phyloP scores from a whole-genome alignment of 352 stramenopile species.

The Phytophthora aleatoria region DNA sequence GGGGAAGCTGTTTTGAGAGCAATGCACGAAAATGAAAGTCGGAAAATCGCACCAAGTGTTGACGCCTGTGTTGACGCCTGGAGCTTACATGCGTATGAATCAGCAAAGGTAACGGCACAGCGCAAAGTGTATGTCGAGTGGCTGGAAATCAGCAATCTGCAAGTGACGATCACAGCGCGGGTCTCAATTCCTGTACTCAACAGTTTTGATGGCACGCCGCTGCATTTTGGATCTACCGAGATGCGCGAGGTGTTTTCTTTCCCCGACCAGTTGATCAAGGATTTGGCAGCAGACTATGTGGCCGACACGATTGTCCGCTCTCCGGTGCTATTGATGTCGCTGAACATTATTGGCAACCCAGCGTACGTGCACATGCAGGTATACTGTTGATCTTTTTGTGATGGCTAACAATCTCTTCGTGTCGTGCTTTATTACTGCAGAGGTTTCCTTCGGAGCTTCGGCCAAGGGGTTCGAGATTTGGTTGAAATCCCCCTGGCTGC shows the following conservation, averaged over 20 bases:
- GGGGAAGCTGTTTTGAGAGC: slow-evolving; percentile 14
- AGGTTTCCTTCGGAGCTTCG: slow-evolving; percentile 77
- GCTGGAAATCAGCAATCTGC: slow-evolving; percentile 57
- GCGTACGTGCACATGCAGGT: slow-evolving; percentile 53
- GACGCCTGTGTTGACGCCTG: slow-evolving; percentile 25
- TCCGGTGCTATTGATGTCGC: slow-evolving; percentile 80
- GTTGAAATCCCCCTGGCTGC: slow-evolving; percentile 78
- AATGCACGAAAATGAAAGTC: neutral
- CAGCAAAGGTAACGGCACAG: slow-evolving; percentile 43
- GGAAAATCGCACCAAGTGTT: neutral
- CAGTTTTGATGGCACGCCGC: slow-evolving; percentile 78
- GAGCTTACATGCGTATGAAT: slow-evolving; percentile 25
- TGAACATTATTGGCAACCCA: slow-evolving; percentile 87
- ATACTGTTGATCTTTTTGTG: neutral
- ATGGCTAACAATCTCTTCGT: slow-evolving; percentile 9
- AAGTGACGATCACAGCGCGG: slow-evolving; percentile 75
- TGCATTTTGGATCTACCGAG: slow-evolving; percentile 57
- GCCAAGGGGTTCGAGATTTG: slow-evolving; percentile 70
- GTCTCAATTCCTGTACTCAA: slow-evolving; percentile 82
- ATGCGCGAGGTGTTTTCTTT: slow-evolving; percentile 81
- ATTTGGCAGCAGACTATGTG: slow-evolving; percentile 83
- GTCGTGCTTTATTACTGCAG: slow-evolving; percentile 28
- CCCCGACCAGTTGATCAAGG: slow-evolving; percentile 78
- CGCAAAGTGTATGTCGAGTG: slow-evolving; percentile 67
- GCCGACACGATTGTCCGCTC: slow-evolving; percentile 80